These are phyloP conservation scores for Dendrocalamus latiflorus DNA, from an alignment of 202 grass and related monocot species.

Conservation along the genomic window DNA sequence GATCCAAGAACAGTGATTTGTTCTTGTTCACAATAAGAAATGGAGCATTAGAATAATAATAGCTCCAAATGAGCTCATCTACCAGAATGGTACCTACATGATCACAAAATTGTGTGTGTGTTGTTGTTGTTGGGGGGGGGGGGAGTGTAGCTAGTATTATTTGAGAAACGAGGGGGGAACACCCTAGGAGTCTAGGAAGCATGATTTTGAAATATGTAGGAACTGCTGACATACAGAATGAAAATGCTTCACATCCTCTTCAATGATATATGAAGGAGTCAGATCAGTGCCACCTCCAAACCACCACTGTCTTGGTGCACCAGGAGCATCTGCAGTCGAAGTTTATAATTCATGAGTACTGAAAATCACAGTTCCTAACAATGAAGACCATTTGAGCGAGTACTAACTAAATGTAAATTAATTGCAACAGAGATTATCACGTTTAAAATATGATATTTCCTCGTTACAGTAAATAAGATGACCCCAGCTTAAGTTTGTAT, in stretches of 20 bases:
- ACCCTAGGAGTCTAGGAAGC: not conserved
- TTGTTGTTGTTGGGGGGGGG: too few relatives aligned
- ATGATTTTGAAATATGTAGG: not conserved
- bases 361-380: not conserved
- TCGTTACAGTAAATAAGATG: not conserved
- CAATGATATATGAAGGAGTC: constrained; percentile 89
- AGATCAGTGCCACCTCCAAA: constrained; percentile 98
- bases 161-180: not conserved
- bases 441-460: not conserved
- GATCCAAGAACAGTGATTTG: not conserved
- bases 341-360: not conserved
- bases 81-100: not conserved
- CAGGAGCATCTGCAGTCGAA: constrained; percentile 62
- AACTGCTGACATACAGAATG: constrained; percentile 55
- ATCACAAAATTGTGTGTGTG: not conserved
- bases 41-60: not conserved
- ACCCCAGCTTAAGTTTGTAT: not conserved
- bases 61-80: not conserved
- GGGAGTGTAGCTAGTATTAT: not conserved
- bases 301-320: constrained; percentile 94
- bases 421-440: not conserved
- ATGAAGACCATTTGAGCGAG: not conserved
- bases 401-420: not conserved
- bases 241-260: constrained; percentile 99
- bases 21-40: not conserved